Conservation (phyloP, 2,329 filamentous ascomycete genomes). For the Phyllosticta ampelicida region DNA sequence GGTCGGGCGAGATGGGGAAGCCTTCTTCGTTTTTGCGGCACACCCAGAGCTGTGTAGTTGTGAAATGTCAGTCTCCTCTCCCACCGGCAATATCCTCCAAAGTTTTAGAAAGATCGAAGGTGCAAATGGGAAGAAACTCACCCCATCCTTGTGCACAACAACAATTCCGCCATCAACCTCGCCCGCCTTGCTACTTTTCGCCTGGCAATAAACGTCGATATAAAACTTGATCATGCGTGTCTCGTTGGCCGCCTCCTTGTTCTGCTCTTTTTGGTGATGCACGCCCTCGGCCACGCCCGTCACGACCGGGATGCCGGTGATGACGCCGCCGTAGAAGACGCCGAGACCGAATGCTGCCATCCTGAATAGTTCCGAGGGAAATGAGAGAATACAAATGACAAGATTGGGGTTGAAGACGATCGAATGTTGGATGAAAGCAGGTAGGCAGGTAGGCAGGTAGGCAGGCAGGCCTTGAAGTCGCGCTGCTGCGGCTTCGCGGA, state of each 20-base stretch:
- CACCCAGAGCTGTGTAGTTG: conserved; percentile 23
- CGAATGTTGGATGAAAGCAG: too few species aligned
- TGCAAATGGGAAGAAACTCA: conserved; percentile 16
- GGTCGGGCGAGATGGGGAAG: conserved; percentile 21
- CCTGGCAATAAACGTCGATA: conserved; percentile 35
- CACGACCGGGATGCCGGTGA: conserved; percentile 38
- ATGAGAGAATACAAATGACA: too few species aligned
- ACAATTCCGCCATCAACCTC: conserved; percentile 35
- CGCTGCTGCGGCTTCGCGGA: too few species aligned
- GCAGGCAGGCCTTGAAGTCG: too few species aligned
- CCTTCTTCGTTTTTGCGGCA: conserved; percentile 21
- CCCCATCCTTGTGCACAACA: conserved; percentile 36
- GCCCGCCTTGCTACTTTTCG: conserved; percentile 23
- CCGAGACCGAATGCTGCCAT: conserved; percentile 23
- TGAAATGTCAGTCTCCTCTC: conserved; percentile 20
- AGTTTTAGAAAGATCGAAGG: not conserved
- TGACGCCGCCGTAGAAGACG: conserved; percentile 27
- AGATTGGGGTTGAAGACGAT: too few species aligned
- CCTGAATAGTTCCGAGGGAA: too few species aligned
- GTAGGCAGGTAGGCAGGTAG: too few species aligned
- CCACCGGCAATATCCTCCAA: conserved; percentile 22
- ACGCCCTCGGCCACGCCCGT: conserved; percentile 43
- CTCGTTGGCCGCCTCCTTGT: conserved; percentile 39
- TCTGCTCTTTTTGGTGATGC: conserved; percentile 38
- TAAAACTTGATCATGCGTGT: conserved; percentile 43